Base-by-base conservation (phyloP, 2,329 filamentous ascomycete genomes). In the Plectosphaerella sp. region DNA sequence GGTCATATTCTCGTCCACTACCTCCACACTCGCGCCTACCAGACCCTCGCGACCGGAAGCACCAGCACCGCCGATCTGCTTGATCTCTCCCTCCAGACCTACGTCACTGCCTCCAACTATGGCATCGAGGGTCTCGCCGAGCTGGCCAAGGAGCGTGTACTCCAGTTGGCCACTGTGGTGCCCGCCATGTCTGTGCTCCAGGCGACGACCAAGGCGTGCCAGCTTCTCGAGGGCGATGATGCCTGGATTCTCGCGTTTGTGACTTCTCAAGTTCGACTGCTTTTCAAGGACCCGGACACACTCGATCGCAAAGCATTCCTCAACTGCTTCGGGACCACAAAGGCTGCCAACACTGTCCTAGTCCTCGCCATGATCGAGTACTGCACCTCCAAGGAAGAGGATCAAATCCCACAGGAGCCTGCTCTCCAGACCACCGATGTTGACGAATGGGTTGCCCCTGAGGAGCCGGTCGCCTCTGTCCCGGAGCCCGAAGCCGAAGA, bases 1-100 rank as follows among this genome's bases (percentile, higher is more conserved):
- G 51, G 51, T n/a, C 46, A 55, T 36, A 36, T 51, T 0, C 35
- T 55, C 10, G 25, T 55, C 20, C 48, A 55, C 46, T 55, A 49
- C 35, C 45, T 55, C 8, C 12, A 51, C 11, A 53, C 53, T 1
- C 22, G 51, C 10, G 48, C 20, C 12, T 55, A 47, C 51, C 48
- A 53, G 16, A 51, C 45, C 14, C 48, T 55, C 9, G 4, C 15
- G 12, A n/a, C 12, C 20, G 33, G 20, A 11, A 10, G 33, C 10
- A 20, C n/a, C 22, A 15, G 43, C 14, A 25, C 11, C 43, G 4
- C 12, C 6, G 14, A 24, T 11, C 8, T 10, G 20, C 11, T n/a
- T 7, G 25, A 47, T n/a, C 25, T 16, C 24, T 6, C 12, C 25
- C 15, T 47, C 45, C 14, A 14, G 2, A 48, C 53, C 16, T 55